Conservation (phyloP, 768 basidiomycete genomes). For the Termitomyces sp. region DNA sequence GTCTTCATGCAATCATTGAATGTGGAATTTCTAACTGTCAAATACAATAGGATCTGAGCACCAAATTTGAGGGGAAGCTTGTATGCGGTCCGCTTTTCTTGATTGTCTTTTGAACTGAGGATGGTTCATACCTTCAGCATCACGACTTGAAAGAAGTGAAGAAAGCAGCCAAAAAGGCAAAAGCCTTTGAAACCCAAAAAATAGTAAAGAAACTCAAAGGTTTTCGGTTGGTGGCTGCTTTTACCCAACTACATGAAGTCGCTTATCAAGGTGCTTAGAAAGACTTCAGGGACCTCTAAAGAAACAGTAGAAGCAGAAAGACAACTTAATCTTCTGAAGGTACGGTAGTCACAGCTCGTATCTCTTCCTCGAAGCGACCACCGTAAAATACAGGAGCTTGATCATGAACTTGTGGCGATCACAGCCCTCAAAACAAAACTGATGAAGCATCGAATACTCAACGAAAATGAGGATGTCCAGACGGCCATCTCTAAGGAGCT, state of each 20-base stretch:
- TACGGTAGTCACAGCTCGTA: slow-evolving; percentile 19
- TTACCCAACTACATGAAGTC: not conserved
- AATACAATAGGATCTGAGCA: slow-evolving; percentile 32
- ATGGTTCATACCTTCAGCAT: slow-evolving; percentile 43
- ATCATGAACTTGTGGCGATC: slow-evolving; percentile 53
- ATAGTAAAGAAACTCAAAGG: slow-evolving; percentile 78
- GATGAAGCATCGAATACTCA: slow-evolving; percentile 63
- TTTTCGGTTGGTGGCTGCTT: slow-evolving; percentile 41
- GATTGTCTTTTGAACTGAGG: not conserved
- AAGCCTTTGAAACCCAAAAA: slow-evolving; percentile 74
- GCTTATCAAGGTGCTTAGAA: slow-evolving; percentile 14
- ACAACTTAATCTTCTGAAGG: slow-evolving; percentile 65
- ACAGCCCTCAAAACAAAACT: slow-evolving; percentile 70
- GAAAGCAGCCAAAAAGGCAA: slow-evolving; percentile 78
- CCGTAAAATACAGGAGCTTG: slow-evolving; percentile 39
- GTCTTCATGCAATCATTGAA: not conserved
- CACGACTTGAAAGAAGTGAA: slow-evolving; percentile 68
- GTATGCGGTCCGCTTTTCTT: slow-evolving; percentile 28
- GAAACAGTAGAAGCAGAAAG: slow-evolving; percentile 47
- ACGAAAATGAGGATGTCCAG: slow-evolving; percentile 41
- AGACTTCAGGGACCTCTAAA: slow-evolving; percentile 30
- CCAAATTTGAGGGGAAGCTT: slow-evolving; percentile 49
- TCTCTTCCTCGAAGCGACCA: slow-evolving; percentile 5
- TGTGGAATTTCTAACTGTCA: slow-evolving; percentile 1
- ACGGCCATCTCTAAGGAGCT: slow-evolving; percentile 43